Evolutionary conservation across 345 rosid genomes (phyloP).

Genomic region (Clarkia xantiana): DNA sequence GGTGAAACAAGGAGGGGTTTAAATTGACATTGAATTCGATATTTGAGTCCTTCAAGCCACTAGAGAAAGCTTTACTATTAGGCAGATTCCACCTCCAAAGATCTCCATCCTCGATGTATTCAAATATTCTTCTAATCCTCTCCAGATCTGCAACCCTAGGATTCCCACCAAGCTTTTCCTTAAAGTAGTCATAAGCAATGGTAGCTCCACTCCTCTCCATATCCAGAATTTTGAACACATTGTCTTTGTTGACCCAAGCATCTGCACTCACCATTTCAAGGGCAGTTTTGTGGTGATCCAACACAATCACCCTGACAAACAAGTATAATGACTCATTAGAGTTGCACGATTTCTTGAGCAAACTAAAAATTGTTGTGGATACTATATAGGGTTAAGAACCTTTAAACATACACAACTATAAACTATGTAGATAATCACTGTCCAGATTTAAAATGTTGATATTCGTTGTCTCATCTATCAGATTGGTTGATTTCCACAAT

Average conservation of each 20-base stretch:
- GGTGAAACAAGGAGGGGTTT: constrained; percentile 46
- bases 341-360: too few species aligned
- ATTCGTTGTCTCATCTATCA: too few species aligned
- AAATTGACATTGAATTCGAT: constrained; percentile 28
- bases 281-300: constrained; percentile 71
- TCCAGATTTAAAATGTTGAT: too few species aligned
- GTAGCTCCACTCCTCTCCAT: constrained; percentile 64
- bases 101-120: constrained; percentile 60
- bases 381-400: too few species aligned
- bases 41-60: constrained; percentile 48
- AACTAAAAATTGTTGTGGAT: too few species aligned
- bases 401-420: too few species aligned
- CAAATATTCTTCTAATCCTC: constrained; percentile 35
- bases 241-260: constrained; percentile 13
- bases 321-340: too few species aligned
- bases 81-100: constrained; percentile 64
- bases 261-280: constrained; percentile 25
- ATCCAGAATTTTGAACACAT: constrained; percentile 42
- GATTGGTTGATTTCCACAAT: too few species aligned
- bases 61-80: constrained; percentile 55
- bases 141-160: constrained; percentile 15
- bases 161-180: constrained; percentile 19
- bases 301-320: constrained; percentile 25
- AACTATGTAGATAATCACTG: too few species aligned
- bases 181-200: constrained; percentile 65